Evolutionary conservation across 129 eudicot genomes (phyloP).

Genomic region (Helianthus annuus): DNA sequence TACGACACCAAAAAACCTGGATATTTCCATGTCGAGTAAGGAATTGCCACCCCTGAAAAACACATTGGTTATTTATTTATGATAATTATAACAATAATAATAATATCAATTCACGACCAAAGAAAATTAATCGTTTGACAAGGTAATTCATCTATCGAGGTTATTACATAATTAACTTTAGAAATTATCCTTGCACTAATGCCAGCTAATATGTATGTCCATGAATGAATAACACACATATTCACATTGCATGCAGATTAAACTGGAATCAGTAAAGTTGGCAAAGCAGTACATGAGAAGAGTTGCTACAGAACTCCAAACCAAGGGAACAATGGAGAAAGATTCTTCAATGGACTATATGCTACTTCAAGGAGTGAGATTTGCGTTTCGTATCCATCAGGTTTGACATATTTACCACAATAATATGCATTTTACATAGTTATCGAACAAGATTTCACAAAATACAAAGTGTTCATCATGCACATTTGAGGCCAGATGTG

Average conservation of each 20-base stretch:
- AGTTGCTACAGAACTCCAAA: slow-evolving; percentile 84
- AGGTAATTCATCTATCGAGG: no score
- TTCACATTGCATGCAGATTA: slow-evolving; percentile 47
- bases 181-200: no score
- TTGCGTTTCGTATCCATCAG: slow-evolving; percentile 96
- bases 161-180: no score
- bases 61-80: no score
- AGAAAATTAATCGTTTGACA: no score
- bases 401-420: slow-evolving; percentile 35
- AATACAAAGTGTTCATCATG: slow-evolving; percentile 3
- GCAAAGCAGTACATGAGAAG: slow-evolving; percentile 86
- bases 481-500: background rate
- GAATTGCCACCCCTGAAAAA: no score
- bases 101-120: no score
- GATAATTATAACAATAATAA: no score
- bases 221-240: no score
- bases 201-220: no score
- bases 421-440: background rate
- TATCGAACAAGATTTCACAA: background rate
- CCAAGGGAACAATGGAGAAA: slow-evolving; percentile 66
- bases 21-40: no score
- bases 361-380: slow-evolving; percentile 95
- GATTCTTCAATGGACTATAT: slow-evolving; percentile 86
- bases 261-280: slow-evolving; percentile 75
- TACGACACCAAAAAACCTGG: no score